Conservation (phyloP, 2,329 filamentous ascomycete species). For the Dothistroma pini region DNA sequence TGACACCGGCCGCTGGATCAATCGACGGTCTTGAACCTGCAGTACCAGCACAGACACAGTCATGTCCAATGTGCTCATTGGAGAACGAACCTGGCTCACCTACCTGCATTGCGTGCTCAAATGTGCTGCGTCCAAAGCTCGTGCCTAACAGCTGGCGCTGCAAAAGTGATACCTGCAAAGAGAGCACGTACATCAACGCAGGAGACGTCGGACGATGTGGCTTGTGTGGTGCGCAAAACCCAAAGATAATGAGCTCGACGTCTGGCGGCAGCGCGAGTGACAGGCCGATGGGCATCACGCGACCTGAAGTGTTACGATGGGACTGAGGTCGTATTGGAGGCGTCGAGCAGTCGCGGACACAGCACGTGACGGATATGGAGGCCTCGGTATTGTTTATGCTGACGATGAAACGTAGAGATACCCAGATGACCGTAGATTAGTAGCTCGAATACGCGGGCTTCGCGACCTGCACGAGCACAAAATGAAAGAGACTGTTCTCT, state of each 20-base stretch:
- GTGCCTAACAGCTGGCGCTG: constrained; percentile 64
- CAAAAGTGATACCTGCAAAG: constrained; percentile 52
- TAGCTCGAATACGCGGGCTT: neutral
- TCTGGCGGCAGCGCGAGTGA: neutral
- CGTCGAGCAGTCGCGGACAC: neutral
- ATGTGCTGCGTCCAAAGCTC: constrained; percentile 59
- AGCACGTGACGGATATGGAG: neutral
- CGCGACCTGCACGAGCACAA: too few species aligned
- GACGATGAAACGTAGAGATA: neutral
- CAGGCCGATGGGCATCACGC: constrained; percentile 25
- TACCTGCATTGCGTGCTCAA: constrained; percentile 66
- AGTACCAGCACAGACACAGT: neutral
- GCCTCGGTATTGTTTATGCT: neutral
- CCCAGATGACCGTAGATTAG: neutral
- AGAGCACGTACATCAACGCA: constrained; percentile 62
- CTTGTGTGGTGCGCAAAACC: constrained; percentile 54
- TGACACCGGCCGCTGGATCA: neutral
- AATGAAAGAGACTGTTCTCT: too few species aligned
- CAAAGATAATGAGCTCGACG: constrained; percentile 7
- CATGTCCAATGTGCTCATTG: constrained; percentile 63
- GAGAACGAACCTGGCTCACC: constrained; percentile 53
- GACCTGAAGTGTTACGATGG: constrained; percentile 33
- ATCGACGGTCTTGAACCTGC: constrained; percentile 1
- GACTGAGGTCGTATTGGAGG: constrained; percentile 22
- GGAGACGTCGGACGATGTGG: constrained; percentile 68